Conservation (phyloP, 164 flowering plant genomes). For the Sextonia rubra region DNA sequence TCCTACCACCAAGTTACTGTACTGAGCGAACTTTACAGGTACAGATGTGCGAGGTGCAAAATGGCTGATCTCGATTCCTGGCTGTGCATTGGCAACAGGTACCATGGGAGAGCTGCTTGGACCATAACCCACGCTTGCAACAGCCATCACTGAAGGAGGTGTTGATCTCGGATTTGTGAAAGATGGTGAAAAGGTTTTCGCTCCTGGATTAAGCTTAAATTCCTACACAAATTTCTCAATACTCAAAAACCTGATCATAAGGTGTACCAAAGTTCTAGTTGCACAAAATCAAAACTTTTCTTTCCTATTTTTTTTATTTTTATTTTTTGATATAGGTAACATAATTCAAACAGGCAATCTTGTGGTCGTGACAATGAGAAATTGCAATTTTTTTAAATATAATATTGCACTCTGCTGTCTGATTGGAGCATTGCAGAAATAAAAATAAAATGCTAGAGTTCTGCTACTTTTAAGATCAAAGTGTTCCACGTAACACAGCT, state of each 20-base stretch:
- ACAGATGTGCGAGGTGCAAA: slow-evolving; percentile 41
- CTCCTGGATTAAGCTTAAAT: slow-evolving; percentile 83
- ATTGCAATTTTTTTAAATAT: too few relatives aligned
- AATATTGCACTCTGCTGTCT: not conserved
- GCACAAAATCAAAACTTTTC: not conserved
- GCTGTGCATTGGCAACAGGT: slow-evolving; percentile 37
- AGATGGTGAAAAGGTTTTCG: slow-evolving; percentile 70
- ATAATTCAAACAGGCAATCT: too few relatives aligned
- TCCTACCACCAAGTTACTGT: slow-evolving; percentile 39
- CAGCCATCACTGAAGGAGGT: slow-evolving; percentile 29
- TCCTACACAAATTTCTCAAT: slow-evolving; percentile 33
- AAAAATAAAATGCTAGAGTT: too few relatives aligned
- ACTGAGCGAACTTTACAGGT: slow-evolving; percentile 48
- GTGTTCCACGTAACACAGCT: not conserved
- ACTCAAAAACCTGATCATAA: not conserved
- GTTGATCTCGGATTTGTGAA: slow-evolving; percentile 31
- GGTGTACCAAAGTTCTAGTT: not conserved
- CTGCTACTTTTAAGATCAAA: not conserved
- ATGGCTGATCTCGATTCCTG: slow-evolving; percentile 43
- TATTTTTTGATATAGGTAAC: too few relatives aligned
- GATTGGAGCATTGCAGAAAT: not conserved
- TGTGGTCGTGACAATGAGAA: too few relatives aligned
- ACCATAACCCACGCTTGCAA: slow-evolving; percentile 36
- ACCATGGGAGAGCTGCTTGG: slow-evolving; percentile 35
- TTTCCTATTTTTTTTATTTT: too few relatives aligned